Base-by-base conservation (phyloP, 2,329 filamentous ascomycete genomes). In the Botrytis tulipae region DNA sequence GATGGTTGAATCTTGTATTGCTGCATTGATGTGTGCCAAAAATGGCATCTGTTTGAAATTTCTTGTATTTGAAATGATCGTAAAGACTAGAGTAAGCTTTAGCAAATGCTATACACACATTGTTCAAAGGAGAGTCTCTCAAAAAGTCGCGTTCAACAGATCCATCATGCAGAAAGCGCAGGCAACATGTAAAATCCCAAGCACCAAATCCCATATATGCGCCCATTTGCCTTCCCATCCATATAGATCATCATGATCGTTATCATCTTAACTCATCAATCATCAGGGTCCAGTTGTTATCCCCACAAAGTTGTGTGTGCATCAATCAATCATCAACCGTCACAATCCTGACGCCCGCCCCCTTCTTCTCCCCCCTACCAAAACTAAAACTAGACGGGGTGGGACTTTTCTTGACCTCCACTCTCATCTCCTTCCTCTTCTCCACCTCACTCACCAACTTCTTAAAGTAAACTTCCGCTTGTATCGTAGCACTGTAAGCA, bases 391-490 rank as follows among this genome's bases (percentile, higher is more conserved):
- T 22, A 9, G 59, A 61, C 5, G 25, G n/a, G 3, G 16, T 29
- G 16, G 65, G 14, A 22, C 73, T 71, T 46, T 20, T 73, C 76
- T 35, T 77, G 75, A 61, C 74, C 77, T n/a, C 75, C 77, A 70
- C 74, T 76, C 71, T 77, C 76, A 72, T 75, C 75, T 4, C 82
- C 76, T 87, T 88, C 78, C 89, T 85, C 80, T 89, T 88, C 80
- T 92, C 91, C 29, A 90, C 87, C 78, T 96, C 93, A 0, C 86
- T 86, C 7, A 96, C 90, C 71, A 97, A 83, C 22, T 89, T 89
- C 82, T 93, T 93, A 75, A 96, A 90, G 80, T 97, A 96, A 0
- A 94, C 92, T 82, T 97, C 93, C 1, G 93, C 93, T 80, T 94
- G 91, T 12, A 94, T 91, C 0, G 92, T 95, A 22, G 92, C 90